These are phyloP conservation scores for Leccinum boreale DNA, from an alignment of 768 basidiomycete genomes.

Conservation along the genomic window DNA sequence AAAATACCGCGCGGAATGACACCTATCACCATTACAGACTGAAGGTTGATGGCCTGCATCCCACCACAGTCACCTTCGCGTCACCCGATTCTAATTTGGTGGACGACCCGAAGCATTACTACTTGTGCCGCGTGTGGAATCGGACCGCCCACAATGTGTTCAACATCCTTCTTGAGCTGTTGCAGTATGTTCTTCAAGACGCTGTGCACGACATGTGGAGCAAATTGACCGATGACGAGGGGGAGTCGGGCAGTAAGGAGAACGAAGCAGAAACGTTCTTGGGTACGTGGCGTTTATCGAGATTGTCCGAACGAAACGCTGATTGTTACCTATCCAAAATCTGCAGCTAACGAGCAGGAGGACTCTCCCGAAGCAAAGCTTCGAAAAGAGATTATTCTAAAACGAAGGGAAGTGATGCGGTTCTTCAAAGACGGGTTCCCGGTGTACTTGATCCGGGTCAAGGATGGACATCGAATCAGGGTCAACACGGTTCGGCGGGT, in stretches of 20 bases:
- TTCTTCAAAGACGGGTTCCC: constrained; percentile 18
- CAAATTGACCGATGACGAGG: not conserved
- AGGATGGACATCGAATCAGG: constrained; percentile 15
- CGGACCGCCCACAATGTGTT: constrained; percentile 13
- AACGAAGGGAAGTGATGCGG: constrained; percentile 15
- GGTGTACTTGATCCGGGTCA: constrained; percentile 16
- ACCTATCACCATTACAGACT: constrained; percentile 10
- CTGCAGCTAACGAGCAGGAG: not conserved
- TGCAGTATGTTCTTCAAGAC: constrained; percentile 12
- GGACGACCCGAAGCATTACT: constrained; percentile 8
- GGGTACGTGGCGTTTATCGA: constrained; percentile 1
- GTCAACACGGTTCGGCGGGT: constrained; percentile 13
- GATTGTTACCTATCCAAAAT: not conserved
- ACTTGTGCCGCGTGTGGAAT: constrained; percentile 23
- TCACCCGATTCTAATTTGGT: not conserved
- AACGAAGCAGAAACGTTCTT: not conserved
- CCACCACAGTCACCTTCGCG: constrained; percentile 6
- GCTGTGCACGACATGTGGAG: not conserved
- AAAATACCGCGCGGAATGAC: not conserved
- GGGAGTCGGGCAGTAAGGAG: not conserved
- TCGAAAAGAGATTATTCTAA: constrained; percentile 10
- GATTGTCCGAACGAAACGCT: not conserved
- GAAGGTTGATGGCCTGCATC: constrained; percentile 7
- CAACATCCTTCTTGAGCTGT: constrained; percentile 15
- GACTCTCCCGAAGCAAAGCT: constrained; percentile 6